Conservation (phyloP, 352 stramenopile genomes). For the Pythium volutum region DNA sequence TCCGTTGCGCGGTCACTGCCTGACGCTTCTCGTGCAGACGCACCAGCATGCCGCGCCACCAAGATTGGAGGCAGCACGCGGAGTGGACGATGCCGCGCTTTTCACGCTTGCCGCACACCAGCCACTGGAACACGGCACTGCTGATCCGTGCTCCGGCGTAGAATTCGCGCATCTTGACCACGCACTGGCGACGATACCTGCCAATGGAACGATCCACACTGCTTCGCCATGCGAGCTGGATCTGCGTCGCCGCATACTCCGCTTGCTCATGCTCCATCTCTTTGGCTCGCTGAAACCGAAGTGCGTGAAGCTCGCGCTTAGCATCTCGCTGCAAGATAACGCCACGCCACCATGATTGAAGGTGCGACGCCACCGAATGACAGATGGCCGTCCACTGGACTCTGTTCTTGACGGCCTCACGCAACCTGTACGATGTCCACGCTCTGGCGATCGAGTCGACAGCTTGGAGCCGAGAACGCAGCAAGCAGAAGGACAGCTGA, state of each 20-base stretch:
- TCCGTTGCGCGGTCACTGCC: constrained; percentile 44
- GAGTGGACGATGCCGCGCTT: constrained; percentile 10
- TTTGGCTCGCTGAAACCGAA: constrained; percentile 2
- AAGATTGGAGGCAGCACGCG: constrained; percentile 51
- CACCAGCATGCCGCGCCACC: constrained; percentile 67
- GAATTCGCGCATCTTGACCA: constrained; percentile 12
- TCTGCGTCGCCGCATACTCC: not conserved
- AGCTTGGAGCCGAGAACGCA: constrained; percentile 5
- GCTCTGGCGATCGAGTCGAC: constrained; percentile 10
- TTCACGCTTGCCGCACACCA: constrained; percentile 15
- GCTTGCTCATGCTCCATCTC: constrained; percentile 1
- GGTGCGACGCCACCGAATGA: not conserved
- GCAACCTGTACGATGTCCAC: constrained; percentile 8
- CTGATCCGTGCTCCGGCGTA: constrained; percentile 12
- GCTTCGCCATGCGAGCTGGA: constrained; percentile 13
- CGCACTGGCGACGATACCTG: not conserved
- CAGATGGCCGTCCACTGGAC: not conserved
- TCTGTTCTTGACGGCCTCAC: not conserved
- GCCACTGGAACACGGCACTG: constrained; percentile 4
- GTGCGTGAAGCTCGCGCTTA: not conserved
- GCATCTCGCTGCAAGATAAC: not conserved
- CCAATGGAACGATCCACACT: not conserved
- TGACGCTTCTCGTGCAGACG: constrained; percentile 42
- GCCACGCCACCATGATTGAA: constrained; percentile 26
- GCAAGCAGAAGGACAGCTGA: constrained; percentile 1